Conservation (phyloP, 208 protist genomes). For the Leishmania gerbilli region DNA sequence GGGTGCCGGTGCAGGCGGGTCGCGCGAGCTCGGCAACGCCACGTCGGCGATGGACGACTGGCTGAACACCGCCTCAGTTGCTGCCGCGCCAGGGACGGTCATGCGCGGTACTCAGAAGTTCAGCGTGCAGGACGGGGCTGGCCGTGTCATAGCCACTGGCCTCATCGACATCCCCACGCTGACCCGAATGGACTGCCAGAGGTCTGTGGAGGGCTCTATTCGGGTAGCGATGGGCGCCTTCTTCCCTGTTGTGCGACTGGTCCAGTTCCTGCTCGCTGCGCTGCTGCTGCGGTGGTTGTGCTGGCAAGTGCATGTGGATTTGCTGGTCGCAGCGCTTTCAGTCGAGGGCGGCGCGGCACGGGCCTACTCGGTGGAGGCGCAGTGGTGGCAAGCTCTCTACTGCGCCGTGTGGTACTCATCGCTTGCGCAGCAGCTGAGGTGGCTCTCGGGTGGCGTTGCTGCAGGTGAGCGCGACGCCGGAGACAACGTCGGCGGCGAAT, state of each 20-base stretch:
- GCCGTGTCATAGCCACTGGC: conserved; percentile 1
- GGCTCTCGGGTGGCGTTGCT: neutral
- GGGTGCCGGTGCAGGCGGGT: neutral
- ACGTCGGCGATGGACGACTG: conserved; percentile 44
- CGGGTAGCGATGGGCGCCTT: conserved; percentile 13
- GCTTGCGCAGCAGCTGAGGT: neutral
- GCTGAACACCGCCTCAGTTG: conserved; percentile 1
- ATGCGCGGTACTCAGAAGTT: neutral
- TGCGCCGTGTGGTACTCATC: conserved; percentile 9
- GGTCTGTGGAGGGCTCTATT: conserved; percentile 11
- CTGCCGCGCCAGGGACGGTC: neutral
- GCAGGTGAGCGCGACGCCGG: neutral
- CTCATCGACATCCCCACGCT: conserved; percentile 21
- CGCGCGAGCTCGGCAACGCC: conserved; percentile 9
- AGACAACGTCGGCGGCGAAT: neutral
- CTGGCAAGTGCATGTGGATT: conserved; percentile 8
- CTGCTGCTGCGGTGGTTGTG: conserved; percentile 31
- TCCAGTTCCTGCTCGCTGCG: conserved; percentile 20
- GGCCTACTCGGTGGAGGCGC: conserved; percentile 3
- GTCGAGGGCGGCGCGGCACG: neutral
- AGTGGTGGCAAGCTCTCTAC: conserved; percentile 13
- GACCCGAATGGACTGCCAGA: conserved; percentile 26
- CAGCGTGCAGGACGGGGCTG: conserved; percentile 8
- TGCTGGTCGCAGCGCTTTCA: neutral
- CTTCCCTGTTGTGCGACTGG: conserved; percentile 17